These are phyloP conservation scores for Oenanthe javanica DNA, from an alignment of 140 eudicot species.

Conservation along the genomic window DNA sequence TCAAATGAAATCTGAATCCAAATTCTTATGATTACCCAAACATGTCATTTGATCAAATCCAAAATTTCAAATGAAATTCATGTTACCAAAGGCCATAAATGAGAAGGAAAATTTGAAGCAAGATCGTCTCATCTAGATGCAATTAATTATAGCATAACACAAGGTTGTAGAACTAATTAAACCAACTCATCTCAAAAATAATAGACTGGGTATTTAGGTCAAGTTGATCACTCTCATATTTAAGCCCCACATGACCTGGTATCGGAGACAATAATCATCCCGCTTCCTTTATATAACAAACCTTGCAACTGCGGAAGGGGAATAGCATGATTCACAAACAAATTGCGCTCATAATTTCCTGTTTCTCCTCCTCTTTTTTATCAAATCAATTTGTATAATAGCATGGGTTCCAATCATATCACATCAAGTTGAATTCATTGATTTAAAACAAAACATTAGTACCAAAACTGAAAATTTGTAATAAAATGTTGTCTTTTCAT, in stretches of 20 bases:
- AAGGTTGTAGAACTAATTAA: background rate
- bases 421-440: background rate
- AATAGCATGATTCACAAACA: background rate
- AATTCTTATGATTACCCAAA: too few relatives aligned
- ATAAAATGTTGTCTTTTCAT: background rate
- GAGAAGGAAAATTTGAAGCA: background rate
- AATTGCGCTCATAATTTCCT: too few relatives aligned
- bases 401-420: background rate
- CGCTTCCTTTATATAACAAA: background rate
- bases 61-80: too few relatives aligned
- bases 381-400: background rate
- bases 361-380: too few relatives aligned
- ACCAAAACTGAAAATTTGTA: background rate
- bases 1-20: too few relatives aligned
- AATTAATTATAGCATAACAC: background rate
- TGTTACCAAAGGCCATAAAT: too few relatives aligned
- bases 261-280: background rate
- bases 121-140: background rate
- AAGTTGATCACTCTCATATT: background rate
- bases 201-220: background rate
- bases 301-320: background rate
- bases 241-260: background rate
- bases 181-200: background rate
- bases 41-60: too few relatives aligned
- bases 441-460: background rate